Base-by-base conservation (phyloP, 345 rosid genomes). In the Laguncularia racemosa region DNA sequence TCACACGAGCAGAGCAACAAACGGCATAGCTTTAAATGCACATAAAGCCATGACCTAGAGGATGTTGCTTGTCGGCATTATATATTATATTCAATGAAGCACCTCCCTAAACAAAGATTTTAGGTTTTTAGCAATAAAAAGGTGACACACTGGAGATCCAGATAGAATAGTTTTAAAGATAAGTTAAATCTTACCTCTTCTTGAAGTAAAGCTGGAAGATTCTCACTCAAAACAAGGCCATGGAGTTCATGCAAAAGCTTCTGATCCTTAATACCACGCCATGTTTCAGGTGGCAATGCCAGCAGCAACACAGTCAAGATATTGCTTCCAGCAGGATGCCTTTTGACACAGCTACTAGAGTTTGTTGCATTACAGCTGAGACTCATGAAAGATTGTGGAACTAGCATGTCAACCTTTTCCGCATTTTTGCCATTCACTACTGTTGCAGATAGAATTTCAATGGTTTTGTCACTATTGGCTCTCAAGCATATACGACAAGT, bases 121-220 rank as follows among this genome's bases (percentile, higher is more conserved):
- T 33, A 33, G 40, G 4, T 1, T 33, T 33, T 33, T 33, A 33
- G 40, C 11, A 6, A 33, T 5, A 33, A 33, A 33, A 33, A 33
- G 40, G 40, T 33, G 40, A 33, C 40, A 33, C 11, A 33, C 9
- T 33, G 40, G 28, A 33, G 40, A 33, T 33, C 40, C 7, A 33
- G 40, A 33, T 33, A 33, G 40, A 7, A 33, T 33, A 33, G 40
- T 33, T 4, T 33, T 33, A 33, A 18, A 28, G 14, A 13, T n/a
- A n/a, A n/a, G n/a, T n/a, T n/a, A n/a, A 18, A 40, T 13, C 14
- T 60, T 78, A 89, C 99, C 96, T 93, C 96, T 62, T 93, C 96
- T 71, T 78, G 96, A 71, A 89, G 95, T 77, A 89, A 56, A 63
- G 69, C 57, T n/a, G 95, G 97, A 66, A 87, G 85, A 59, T 62